Percentiles rank a stretch among this genome's conserved stretches.
These are phyloP conservation scores for Discostella stelligera DNA, from an alignment of 352 stramenopile genomes.

Conservation along the genomic window DNA sequence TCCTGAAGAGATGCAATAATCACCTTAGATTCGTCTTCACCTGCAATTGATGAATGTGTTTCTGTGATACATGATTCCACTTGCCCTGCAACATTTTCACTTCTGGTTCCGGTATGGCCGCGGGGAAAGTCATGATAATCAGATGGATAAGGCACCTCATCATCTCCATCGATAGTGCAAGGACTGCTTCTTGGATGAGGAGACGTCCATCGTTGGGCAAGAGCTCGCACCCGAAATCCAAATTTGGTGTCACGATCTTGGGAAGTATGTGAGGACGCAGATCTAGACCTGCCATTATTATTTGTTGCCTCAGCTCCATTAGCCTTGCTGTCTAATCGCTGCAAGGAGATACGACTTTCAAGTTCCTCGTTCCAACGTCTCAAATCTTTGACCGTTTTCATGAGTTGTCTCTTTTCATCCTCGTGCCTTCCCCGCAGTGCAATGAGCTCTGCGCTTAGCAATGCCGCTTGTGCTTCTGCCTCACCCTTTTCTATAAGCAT, in stretches of 20 bases:
- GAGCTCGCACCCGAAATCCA: slow-evolving; percentile 34
- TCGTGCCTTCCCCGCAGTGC: slow-evolving; percentile 37
- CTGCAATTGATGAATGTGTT: background rate
- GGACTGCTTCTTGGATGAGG: slow-evolving; percentile 23
- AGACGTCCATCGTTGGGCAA: slow-evolving; percentile 43
- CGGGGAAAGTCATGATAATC: background rate
- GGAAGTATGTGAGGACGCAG: slow-evolving; percentile 2
- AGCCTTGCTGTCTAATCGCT: slow-evolving; percentile 16
- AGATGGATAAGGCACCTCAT: slow-evolving; percentile 8
- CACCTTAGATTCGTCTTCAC: slow-evolving; percentile 21
- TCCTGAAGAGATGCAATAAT: slow-evolving; percentile 40
- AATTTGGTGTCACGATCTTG: slow-evolving; percentile 26
- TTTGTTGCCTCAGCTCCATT: background rate
- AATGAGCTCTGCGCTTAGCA: slow-evolving; percentile 24
- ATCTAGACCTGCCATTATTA: slow-evolving; percentile 19
- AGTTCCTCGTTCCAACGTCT: slow-evolving; percentile 47
- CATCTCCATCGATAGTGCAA: background rate
- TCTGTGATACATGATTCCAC: slow-evolving; percentile 13
- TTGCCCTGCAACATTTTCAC: slow-evolving; percentile 8
- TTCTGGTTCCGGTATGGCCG: slow-evolving; percentile 15
- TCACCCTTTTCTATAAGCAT: slow-evolving; percentile 29
- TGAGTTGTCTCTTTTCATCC: slow-evolving; percentile 37
- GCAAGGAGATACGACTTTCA: slow-evolving; percentile 28
- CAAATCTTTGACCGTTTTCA: slow-evolving; percentile 38
- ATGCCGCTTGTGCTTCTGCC: slow-evolving; percentile 22